Evolutionary conservation across 352 stramenopile genomes (phyloP), one percentile per base, ranked within the genome.

Genomic region (Pythium graminicola): DNA sequence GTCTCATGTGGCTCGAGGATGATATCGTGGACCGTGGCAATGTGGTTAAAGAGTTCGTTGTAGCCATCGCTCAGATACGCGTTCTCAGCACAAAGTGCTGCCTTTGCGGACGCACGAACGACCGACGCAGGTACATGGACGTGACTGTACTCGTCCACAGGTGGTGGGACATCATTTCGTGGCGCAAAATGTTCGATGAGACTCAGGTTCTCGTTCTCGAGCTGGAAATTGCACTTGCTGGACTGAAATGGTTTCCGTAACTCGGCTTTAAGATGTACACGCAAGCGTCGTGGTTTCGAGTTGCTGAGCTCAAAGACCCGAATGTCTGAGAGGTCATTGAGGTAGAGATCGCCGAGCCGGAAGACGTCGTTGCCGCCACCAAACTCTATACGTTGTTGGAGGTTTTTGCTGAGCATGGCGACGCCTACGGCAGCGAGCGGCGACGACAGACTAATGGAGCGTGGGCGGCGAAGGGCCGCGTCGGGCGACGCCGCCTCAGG

Each of bases 11-110:
- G 73, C 29, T 74, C 73, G 23, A 95, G 67, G 17, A 70, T 38
- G 14, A 95, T 35, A 24, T 86, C 70, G 16, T 83, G 56, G 14
- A 91, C 49, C 0, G 76, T 76, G 6, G 67, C 79, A 28, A 95
- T 91, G 36, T 93, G 80, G 61, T 95, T 95, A 51, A 95, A 95
- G 3, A 95, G 65, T 52, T 95, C 85, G 50, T 95, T 95, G 74
- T 93, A 95, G 39, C 81, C 81, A 50, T 93, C 81, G 48, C 76
- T 81, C 0, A 95, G 62, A 28, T 92, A 91, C 38, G 86, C 67
- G 46, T 91, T 93, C 52, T 93, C 81, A 0, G 76, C 70, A 19
- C 65, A 82, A 0, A 91, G 73, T 26, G 74, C 69, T 3, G 77
- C 74, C 44, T 84, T 88, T 11, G 78, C 77, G 1, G 78, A 83